Conservation (phyloP, 768 basidiomycete genomes). For the Coprinopsis marcescibilis region DNA sequence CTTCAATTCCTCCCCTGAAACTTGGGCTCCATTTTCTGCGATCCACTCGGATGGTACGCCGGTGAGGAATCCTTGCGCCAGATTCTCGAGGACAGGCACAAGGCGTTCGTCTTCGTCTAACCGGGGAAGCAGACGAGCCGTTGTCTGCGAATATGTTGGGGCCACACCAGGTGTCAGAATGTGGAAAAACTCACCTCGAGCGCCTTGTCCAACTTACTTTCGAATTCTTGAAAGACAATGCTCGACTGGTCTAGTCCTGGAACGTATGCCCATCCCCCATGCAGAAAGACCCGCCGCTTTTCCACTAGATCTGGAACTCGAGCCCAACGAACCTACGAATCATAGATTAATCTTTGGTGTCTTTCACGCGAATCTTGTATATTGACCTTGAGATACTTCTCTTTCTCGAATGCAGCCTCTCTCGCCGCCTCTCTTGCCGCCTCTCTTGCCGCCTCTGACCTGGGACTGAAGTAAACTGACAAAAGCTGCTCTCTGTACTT, state of each 20-base stretch:
- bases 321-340: constrained; percentile 98
- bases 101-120: constrained; percentile 93
- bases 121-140: constrained; percentile 80
- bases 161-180: background rate
- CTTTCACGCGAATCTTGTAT: background rate
- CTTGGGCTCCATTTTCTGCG: constrained; percentile 43
- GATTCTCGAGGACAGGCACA: constrained; percentile 81
- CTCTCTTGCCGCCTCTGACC: constrained; percentile 24
- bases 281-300: constrained; percentile 69
- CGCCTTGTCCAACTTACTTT: constrained; percentile 60
- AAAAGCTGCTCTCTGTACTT: constrained; percentile 42
- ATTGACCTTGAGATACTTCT: constrained; percentile 70
- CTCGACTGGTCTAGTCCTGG: constrained; percentile 42
- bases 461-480: constrained; percentile 35
- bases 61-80: constrained; percentile 90
- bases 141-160: constrained; percentile 44
- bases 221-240: constrained; percentile 85
- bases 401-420: constrained; percentile 36
- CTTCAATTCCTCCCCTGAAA: constrained; percentile 59
- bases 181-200: constrained; percentile 54
- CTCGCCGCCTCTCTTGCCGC: too few species aligned
- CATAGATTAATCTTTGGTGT: background rate
- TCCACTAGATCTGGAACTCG: constrained; percentile 90
- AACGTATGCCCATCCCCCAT: constrained; percentile 20
- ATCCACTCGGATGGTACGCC: constrained; percentile 85